Conservation (phyloP, 805 yeast genomes). For the Wickerhamomyces bisporus region DNA sequence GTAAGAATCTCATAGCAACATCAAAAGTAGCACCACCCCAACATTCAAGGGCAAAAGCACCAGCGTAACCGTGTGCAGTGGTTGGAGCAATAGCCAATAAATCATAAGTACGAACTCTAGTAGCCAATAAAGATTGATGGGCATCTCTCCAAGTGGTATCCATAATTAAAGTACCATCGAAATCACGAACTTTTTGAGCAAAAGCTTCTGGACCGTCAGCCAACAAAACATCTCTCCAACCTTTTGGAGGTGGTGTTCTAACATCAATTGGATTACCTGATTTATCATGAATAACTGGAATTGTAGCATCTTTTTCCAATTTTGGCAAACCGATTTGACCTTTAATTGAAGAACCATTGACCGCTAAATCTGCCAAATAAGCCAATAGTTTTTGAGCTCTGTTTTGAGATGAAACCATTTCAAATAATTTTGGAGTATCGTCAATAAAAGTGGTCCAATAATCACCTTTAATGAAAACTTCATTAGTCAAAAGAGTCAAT, state of each 20-base stretch:
- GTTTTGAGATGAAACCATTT: slow-evolving; percentile 91
- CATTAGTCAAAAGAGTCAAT: slow-evolving; percentile 85
- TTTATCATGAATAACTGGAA: slow-evolving; percentile 67
- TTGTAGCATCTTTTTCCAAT: slow-evolving; percentile 63
- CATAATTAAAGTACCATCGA: slow-evolving; percentile 87
- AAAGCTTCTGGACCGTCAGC: slow-evolving; percentile 85
- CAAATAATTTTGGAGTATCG: slow-evolving; percentile 94
- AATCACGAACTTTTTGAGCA: slow-evolving; percentile 79
- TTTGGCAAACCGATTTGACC: slow-evolving; percentile 95
- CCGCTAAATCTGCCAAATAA: slow-evolving; percentile 89
- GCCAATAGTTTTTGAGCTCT: slow-evolving; percentile 92
- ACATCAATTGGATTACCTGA: slow-evolving; percentile 61
- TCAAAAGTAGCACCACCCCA: slow-evolving; percentile 99
- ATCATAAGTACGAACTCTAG: slow-evolving; percentile 95
- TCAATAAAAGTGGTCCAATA: slow-evolving; percentile 99
- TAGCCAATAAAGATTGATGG: slow-evolving; percentile 94
- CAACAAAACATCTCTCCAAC: slow-evolving; percentile 89
- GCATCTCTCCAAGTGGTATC: slow-evolving; percentile 99
- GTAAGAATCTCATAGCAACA: slow-evolving; percentile 95
- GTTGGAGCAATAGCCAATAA: slow-evolving; percentile 87
- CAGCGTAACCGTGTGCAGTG: slow-evolving; percentile 83
- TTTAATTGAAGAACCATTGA: slow-evolving; percentile 91
- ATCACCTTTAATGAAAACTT: slow-evolving; percentile 74
- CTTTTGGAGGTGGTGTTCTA: slow-evolving; percentile 50
- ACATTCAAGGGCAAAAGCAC: slow-evolving; percentile 95